Percentiles rank a stretch among this genome's conserved stretches.
Conservation (phyloP, 805 yeast genomes). For the Candida wancherniae region DNA sequence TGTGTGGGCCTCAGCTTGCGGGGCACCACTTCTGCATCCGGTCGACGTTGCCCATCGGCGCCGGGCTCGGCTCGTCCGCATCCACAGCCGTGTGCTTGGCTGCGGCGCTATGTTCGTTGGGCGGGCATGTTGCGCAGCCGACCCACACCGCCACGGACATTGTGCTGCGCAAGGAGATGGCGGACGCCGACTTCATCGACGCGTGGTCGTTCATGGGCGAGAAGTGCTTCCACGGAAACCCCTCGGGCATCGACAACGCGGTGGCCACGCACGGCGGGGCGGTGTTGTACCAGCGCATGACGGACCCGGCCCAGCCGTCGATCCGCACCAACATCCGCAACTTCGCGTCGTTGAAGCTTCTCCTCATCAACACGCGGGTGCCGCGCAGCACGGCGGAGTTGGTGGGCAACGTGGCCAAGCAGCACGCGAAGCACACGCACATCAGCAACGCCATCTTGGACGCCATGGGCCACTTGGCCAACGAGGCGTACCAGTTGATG, state of each 20-base stretch:
- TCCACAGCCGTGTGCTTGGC: constrained; percentile 81
- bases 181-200: constrained; percentile 61
- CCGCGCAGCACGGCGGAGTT: constrained; percentile 83
- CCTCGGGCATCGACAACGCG: constrained; percentile 94
- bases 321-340: constrained; percentile 63
- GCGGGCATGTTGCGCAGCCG: constrained; percentile 48
- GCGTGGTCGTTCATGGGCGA: constrained; percentile 91
- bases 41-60: constrained; percentile 90
- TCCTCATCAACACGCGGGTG: constrained; percentile 80
- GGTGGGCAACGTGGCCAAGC: constrained; percentile 67
- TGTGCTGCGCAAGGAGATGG: constrained; percentile 22
- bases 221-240: constrained; percentile 92
- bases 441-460: constrained; percentile 57
- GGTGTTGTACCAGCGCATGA: constrained; percentile 73
- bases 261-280: constrained; percentile 97
- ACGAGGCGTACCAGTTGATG: constrained; percentile 67
- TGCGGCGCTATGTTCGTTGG: constrained; percentile 62
- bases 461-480: constrained; percentile 70
- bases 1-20: constrained; percentile 44
- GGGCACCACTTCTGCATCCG: constrained; percentile 63
- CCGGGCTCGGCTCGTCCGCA: constrained; percentile 95
- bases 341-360: constrained; percentile 67
- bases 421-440: constrained; percentile 50
- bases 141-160: constrained; percentile 29
- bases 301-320: constrained; percentile 48